These are phyloP conservation scores for Boletus coccyginus DNA, from an alignment of 768 basidiomycete genomes.

Conservation along the genomic window DNA sequence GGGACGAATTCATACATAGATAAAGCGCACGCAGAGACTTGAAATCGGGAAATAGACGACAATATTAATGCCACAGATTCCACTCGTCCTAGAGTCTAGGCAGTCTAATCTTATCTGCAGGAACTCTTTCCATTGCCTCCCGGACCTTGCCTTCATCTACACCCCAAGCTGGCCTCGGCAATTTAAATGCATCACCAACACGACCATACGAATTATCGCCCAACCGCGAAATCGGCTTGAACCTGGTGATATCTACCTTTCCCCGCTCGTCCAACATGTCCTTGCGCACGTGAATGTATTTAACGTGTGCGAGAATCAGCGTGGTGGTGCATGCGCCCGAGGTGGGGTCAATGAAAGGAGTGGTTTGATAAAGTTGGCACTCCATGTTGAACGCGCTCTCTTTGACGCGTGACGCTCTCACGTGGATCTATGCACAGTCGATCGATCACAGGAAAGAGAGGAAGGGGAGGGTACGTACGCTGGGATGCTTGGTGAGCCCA, in stretches of 20 bases:
- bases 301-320: constrained; percentile 38
- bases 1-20: too few relatives aligned
- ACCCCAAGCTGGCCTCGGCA: constrained; percentile 12
- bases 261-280: constrained; percentile 36
- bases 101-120: background rate
- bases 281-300: constrained; percentile 41
- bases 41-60: too few relatives aligned
- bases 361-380: constrained; percentile 37
- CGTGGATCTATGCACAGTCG: constrained; percentile 23
- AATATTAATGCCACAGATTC: too few relatives aligned
- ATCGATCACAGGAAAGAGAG: background rate
- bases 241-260: constrained; percentile 34
- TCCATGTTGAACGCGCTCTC: constrained; percentile 50
- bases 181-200: constrained; percentile 21
- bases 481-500: constrained; percentile 22
- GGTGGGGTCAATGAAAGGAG: constrained; percentile 33
- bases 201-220: constrained; percentile 38
- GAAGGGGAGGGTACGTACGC: background rate
- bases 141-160: constrained; percentile 8
- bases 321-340: constrained; percentile 26
- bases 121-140: constrained; percentile 2
- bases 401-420: constrained; percentile 39
- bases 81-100: background rate
- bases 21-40: too few relatives aligned
- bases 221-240: constrained; percentile 34